Evolutionary conservation across 257 asterid genomes (phyloP), one percentile per base, ranked within the genome.

Genomic region (Striga asiatica): DNA sequence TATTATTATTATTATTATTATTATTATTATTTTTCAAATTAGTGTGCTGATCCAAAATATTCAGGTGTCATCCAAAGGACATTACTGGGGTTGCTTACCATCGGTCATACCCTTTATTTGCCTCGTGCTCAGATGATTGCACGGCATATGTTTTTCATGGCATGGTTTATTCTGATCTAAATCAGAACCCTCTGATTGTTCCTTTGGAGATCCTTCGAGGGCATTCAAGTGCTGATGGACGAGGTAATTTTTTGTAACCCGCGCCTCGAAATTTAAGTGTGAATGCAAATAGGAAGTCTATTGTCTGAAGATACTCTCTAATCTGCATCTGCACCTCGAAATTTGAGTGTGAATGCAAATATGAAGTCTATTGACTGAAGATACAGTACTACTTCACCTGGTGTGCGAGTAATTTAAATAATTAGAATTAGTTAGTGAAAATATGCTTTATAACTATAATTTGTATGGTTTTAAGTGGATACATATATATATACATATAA

Each of bases 131-230:
- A 10, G 97, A 92, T 62, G 98, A 92, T 70, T 68, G 86, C 81
- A 80, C 95, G 3, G 83, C 98, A 24, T 82, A 80, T 56, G 80
- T 92, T 38, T 88, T 82, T 55, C 98, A 92, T 37, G 97, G 97
- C 25, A 92, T 77, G 94, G 97, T 88, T 50, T 92, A 84, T 76
- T 82, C 98, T 1, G 97, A 92, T 74, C 67, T 92, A 65, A 92
- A 88, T 61, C 84, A 92, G 47, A 83, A 92, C 69, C 97, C 98
- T 1, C 66, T 82, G 58, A 77, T 88, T 59, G 95, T 82, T 51
- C 98, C 98, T 23, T 72, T 92, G 27, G 83, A 78, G 78, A 82
- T 92, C 65, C 97, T 92, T 19, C 81, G 94, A 29, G 98, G 98
- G 52, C 98, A 91, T 74, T 71, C 76, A 49, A 65, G 56, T 68